phyloP scores from a whole-genome alignment of 2,329 filamentous ascomycete genomes.

The Penicillium sp. region DNA sequence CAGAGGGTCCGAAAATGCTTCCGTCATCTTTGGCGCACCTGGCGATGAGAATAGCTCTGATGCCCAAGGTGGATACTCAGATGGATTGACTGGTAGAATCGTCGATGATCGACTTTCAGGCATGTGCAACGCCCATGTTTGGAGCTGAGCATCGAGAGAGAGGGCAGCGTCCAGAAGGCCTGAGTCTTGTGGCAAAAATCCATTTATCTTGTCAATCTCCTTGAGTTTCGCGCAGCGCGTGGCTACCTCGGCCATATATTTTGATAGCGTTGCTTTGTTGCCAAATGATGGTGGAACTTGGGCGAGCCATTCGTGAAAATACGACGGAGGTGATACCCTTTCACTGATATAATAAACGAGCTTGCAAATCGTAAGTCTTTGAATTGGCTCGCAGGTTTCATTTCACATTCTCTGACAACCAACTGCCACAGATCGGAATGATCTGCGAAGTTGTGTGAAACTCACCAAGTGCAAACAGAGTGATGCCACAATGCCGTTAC shows the following conservation, averaged over 20 bases:
- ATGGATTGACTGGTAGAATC: not conserved
- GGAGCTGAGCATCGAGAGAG: not conserved
- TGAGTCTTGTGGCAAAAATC: not conserved
- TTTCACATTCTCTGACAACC: no score
- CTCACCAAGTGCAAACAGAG: slow-evolving; percentile 13
- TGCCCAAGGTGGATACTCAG: slow-evolving; percentile 3
- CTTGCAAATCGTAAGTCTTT: not conserved
- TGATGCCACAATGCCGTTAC: slow-evolving; percentile 4
- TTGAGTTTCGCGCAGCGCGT: not conserved
- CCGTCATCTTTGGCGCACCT: slow-evolving; percentile 6
- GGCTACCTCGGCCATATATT: slow-evolving; percentile 1
- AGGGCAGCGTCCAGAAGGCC: slow-evolving; percentile 1
- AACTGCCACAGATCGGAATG: no score
- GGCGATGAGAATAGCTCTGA: slow-evolving; percentile 1
- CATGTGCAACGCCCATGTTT: not conserved
- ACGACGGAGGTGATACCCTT: slow-evolving; percentile 1
- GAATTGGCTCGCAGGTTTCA: not conserved
- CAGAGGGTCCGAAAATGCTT: not conserved
- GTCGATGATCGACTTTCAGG: not conserved
- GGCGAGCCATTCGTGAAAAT: slow-evolving; percentile 6
- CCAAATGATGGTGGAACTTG: slow-evolving; percentile 8
- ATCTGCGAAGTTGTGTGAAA: not conserved
- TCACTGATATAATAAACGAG: not conserved
- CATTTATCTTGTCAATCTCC: not conserved
- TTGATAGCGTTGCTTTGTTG: slow-evolving; percentile 1